phyloP scores from a whole-genome alignment of 1,139 yeast genomes.

The Martiniozyma asiatica region DNA sequence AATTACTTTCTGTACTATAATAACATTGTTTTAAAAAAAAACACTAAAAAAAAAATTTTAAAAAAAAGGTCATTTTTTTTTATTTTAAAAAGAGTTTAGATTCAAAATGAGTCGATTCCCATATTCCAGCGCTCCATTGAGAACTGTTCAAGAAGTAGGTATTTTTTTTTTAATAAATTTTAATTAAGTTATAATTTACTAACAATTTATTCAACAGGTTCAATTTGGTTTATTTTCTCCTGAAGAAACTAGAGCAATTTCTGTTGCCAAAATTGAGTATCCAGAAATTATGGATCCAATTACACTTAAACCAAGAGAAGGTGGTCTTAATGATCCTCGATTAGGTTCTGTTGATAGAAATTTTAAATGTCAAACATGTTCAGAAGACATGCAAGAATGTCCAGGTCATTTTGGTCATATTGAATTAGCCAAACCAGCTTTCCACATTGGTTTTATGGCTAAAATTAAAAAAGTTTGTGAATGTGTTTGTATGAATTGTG shows the following conservation, averaged over 20 bases:
- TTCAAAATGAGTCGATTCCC: conserved; percentile 43
- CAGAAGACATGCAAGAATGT: conserved; percentile 98
- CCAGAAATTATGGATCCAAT: conserved; percentile 99
- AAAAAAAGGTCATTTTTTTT: background rate
- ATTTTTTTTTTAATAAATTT: background rate
- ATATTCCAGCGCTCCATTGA: conserved; percentile 94
- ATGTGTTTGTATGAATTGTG: conserved; percentile 97
- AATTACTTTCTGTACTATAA: conserved; percentile 3
- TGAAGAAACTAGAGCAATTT: conserved; percentile 92
- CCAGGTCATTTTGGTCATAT: conserved; percentile 99
- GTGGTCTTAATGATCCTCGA: conserved; percentile 94
- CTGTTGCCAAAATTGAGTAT: conserved; percentile 93
- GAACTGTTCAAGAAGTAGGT: conserved; percentile 85
- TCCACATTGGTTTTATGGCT: conserved; percentile 90
- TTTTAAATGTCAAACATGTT: conserved; percentile 96
- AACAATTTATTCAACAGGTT: conserved; percentile 29
- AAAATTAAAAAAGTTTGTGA: conserved; percentile 93
- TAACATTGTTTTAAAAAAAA: background rate
- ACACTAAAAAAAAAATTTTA: background rate
- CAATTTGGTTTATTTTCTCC: conserved; percentile 98
- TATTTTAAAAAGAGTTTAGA: background rate
- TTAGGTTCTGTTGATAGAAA: conserved; percentile 95
- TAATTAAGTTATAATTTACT: background rate
- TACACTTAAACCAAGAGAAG: conserved; percentile 87
- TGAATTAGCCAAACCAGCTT: conserved; percentile 95